Conservation (phyloP, 345 rosid genomes). For the Hevea brasiliensis region DNA sequence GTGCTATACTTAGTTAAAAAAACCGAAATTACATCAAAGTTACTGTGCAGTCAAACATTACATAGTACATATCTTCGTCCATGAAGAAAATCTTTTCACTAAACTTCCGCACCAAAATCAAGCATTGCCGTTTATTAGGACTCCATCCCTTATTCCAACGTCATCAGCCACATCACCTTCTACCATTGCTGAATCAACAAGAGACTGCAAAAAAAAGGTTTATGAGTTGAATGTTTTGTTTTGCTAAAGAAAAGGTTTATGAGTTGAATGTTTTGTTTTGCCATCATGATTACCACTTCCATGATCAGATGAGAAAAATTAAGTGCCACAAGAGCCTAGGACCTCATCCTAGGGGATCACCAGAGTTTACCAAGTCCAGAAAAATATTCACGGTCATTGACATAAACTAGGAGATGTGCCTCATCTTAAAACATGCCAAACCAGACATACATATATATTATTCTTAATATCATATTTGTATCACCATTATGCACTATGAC, state of each 20-base stretch:
- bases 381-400: not conserved
- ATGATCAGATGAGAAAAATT: not conserved
- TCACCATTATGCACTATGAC: not conserved
- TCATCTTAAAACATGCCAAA: not conserved
- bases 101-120: constrained; percentile 14
- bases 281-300: not conserved
- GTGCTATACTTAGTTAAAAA: not conserved
- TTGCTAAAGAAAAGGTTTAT: not conserved
- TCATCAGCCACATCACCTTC: constrained; percentile 43
- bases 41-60: not conserved
- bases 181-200: constrained; percentile 44
- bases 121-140: constrained; percentile 25
- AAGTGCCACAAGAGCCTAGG: not conserved
- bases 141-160: constrained; percentile 33
- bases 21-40: not conserved
- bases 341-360: not conserved
- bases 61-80: not conserved
- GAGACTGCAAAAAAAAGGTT: constrained; percentile 39
- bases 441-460: not conserved
- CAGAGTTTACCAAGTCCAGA: not conserved
- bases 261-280: not conserved
- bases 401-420: not conserved
- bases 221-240: too few species aligned
- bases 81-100: not conserved
- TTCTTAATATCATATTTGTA: not conserved